Evolutionary conservation across 1,284 basidiomycete genomes (phyloP), one percentile per base, ranked within the genome.

Genomic region (Leccinum pallidistipes): DNA sequence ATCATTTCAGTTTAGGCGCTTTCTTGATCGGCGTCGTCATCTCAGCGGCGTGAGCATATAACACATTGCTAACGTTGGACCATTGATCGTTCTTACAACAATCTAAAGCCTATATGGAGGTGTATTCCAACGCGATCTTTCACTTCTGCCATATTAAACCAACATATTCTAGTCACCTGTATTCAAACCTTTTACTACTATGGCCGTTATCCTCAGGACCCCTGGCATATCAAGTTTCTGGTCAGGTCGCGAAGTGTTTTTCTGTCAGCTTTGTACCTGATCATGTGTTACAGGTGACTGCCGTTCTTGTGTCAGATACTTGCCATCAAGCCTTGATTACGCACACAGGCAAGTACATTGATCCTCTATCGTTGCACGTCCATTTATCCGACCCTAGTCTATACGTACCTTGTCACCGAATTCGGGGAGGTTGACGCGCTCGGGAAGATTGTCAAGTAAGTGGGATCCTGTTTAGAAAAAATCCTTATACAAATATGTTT

Each of bases 181-280:
- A 77, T 85, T 24, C 86, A 88, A 69, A 78, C 82, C 3, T 85
- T 78, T 76, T 86, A 81, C 65, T 87, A 87, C 68, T 86, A 76
- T 60, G 74, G 72, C 8, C 69, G 68, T 5, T 84, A 86, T 68
- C 79, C 81, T 61, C 75, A 71, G 32, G 83, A 85, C 67, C 67
- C 70, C 43, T 84, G 81, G 82, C 69, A 76, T 11, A 75, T 80
- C 61, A 83, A 81, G 62, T 56, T 70, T 16, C 68, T 85, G 34
- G 84, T 84, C 38, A n/a, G 66, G 61, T 31, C 14, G 52, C 14
- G 12, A 43, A 24, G 49, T 1, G 16, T 5, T 7, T 32, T 9
- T 31, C 9, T 2, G n/a, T 29, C 29, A 10, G 7, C 27, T 63
- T 51, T 14, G 21, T 7, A 31, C 18, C 11, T 3, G 49, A 61